These are phyloP conservation scores for Staphylotrichum longicolle DNA, from an alignment of 495 filamentous ascomycete genomes.

Conservation along the genomic window DNA sequence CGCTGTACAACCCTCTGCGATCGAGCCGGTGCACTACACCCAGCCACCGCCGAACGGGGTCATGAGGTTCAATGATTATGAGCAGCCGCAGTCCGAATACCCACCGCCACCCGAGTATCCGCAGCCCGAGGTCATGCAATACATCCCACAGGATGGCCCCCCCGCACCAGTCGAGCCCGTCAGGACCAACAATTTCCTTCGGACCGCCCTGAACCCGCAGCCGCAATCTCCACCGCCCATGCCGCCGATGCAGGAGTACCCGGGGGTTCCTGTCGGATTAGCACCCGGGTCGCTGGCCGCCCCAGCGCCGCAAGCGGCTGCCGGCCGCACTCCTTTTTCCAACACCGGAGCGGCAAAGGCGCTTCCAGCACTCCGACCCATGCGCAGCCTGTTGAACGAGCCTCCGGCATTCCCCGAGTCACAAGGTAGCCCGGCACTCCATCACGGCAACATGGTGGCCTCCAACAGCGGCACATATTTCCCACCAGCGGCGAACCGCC, in stretches of 20 bases:
- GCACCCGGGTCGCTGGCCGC: background rate
- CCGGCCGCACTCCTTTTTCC: constrained; percentile 30
- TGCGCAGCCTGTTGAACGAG: constrained; percentile 31
- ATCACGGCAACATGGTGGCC: constrained; percentile 33
- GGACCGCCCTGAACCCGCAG: constrained; percentile 43
- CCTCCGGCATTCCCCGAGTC: constrained; percentile 28
- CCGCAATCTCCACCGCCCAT: constrained; percentile 16
- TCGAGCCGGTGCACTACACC: constrained; percentile 6
- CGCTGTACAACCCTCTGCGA: background rate
- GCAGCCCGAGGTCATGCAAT: constrained; percentile 8
- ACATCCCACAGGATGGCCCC: background rate
- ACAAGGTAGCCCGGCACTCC: constrained; percentile 27
- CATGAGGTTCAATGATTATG: constrained; percentile 5
- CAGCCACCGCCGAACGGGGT: background rate
- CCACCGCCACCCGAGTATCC: constrained; percentile 16
- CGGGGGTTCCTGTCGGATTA: background rate
- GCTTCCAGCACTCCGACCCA: constrained; percentile 46
- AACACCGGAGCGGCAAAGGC: constrained; percentile 26
- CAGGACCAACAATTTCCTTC: constrained; percentile 39
- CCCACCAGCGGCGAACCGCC: constrained; percentile 35
- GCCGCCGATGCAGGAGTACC: constrained; percentile 11
- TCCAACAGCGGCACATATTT: constrained; percentile 43
- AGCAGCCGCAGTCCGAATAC: constrained; percentile 14
- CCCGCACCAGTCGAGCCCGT: constrained; percentile 17
- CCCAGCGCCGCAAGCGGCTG: constrained; percentile 6